Conservation (phyloP, 768 basidiomycete species). For the Lactarius hatsudake region DNA sequence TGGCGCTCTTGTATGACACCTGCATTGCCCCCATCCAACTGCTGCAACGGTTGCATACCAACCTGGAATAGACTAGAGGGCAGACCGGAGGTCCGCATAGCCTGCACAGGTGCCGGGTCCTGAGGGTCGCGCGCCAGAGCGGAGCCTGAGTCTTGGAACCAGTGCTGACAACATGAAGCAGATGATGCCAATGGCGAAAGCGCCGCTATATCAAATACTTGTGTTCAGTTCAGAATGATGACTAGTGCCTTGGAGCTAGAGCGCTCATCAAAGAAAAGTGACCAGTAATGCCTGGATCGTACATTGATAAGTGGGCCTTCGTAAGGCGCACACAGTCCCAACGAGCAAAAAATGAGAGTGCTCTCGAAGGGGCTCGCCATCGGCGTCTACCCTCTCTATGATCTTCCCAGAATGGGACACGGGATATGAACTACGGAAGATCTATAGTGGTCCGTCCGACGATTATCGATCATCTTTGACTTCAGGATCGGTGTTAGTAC, state of each 20-base stretch:
- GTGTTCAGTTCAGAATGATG: too few relatives aligned
- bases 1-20: neutral
- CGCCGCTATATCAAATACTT: neutral
- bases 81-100: neutral
- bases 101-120: neutral
- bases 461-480: neutral
- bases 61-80: neutral
- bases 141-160: too few relatives aligned
- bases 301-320: neutral
- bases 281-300: neutral
- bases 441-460: neutral
- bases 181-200: neutral
- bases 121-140: neutral
- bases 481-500: neutral
- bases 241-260: too few relatives aligned
- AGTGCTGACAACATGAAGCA: neutral
- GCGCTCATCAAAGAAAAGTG: neutral
- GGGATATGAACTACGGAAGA: neutral
- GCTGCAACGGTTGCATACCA: neutral
- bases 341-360: neutral
- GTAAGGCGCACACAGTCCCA: neutral
- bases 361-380: neutral
- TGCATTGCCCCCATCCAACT: neutral
- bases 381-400: neutral
- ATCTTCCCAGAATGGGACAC: neutral